Evolutionary conservation across 2,329 filamentous ascomycete species (phyloP), one percentile per base, ranked within the genome.

Genomic region (Colletotrichum coccodes): DNA sequence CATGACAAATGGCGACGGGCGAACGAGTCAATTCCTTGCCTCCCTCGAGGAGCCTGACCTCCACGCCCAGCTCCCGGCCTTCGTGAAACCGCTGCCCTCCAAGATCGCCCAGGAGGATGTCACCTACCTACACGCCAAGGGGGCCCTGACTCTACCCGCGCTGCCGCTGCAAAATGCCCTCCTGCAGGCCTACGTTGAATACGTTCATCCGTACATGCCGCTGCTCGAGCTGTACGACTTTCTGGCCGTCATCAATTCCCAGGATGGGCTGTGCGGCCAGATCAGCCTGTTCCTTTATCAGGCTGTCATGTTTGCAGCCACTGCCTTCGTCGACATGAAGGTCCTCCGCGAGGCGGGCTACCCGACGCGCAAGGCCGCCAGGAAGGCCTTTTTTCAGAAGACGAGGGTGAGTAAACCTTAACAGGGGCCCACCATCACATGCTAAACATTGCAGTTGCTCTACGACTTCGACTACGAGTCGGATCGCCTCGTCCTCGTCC

Each of bases 381-480:
- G 95, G 71, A 96, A 95, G 76, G 89, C 92, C 11, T 97, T 97
- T 78, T 98, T 97, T 79, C 91, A 94, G 73, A 95, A 93, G 81
- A 92, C 94, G 46, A 92, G 94, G 82, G 92, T 94, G 83, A 82
- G 91, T 83, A 47, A 40, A 34, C 36, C 34, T 50, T 56, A 34
- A 59, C 57, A 63, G 62, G 62, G 40, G 67, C 44, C 61, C 49
- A 60, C 70, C 71, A 71, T 76, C 64, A 77, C 75, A 76, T 74
- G 72, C 67, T 68, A 68, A 68, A 65, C 40, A 40, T 56, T 56
- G 40, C 74, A 94, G 90, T 86, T 96, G 3, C 86, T 98, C 21
- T 98, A 98, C 80, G 95, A 98, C 78, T 97, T 97, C 73, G 95
- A 98, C 79, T 97, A 97, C 79, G 95, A 98, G 80, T 89, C 91